phyloP scores from a whole-genome alignment of 805 yeast species.

The Priceomyces medius region DNA sequence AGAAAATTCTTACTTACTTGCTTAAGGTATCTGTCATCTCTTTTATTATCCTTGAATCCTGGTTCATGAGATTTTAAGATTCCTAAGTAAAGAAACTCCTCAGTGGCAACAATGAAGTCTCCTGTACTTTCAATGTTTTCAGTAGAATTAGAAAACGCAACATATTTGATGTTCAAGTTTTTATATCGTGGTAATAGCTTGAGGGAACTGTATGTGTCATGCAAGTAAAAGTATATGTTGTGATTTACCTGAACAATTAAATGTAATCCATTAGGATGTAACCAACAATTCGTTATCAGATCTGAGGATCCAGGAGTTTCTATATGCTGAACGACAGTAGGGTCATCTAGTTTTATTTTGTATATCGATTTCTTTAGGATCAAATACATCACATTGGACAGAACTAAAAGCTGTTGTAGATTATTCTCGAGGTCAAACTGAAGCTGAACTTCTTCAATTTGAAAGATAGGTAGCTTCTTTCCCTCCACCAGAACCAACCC shows the following conservation, averaged over 20 bases:
- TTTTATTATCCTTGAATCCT: slow-evolving; percentile 24
- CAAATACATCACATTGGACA: slow-evolving; percentile 36
- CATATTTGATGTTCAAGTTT: slow-evolving; percentile 21
- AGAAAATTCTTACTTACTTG: slow-evolving; percentile 19
- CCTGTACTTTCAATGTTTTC: slow-evolving; percentile 18
- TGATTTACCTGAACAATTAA: slow-evolving; percentile 28
- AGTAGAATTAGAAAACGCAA: slow-evolving; percentile 20
- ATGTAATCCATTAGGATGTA: slow-evolving; percentile 37
- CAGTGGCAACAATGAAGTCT: slow-evolving; percentile 32
- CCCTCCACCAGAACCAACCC: neutral
- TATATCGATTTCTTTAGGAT: slow-evolving; percentile 19
- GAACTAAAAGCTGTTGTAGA: slow-evolving; percentile 26
- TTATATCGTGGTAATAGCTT: slow-evolving; percentile 34
- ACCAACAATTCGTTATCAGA: slow-evolving; percentile 30
- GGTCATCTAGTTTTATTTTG: slow-evolving; percentile 35
- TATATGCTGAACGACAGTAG: slow-evolving; percentile 28
- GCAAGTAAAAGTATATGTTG: slow-evolving; percentile 28
- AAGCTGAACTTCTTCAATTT: slow-evolving; percentile 38
- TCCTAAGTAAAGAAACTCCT: slow-evolving; percentile 28
- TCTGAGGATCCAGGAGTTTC: slow-evolving; percentile 19
- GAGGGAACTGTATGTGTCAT: slow-evolving; percentile 29
- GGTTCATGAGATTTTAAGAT: slow-evolving; percentile 29
- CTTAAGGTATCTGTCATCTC: slow-evolving; percentile 37
- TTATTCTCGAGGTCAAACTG: slow-evolving; percentile 32
- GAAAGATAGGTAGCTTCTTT: slow-evolving; percentile 15